Evolutionary conservation across 768 basidiomycete species (phyloP), one percentile per base, ranked within the genome.

Genomic region (Hirschioporus abietinus): DNA sequence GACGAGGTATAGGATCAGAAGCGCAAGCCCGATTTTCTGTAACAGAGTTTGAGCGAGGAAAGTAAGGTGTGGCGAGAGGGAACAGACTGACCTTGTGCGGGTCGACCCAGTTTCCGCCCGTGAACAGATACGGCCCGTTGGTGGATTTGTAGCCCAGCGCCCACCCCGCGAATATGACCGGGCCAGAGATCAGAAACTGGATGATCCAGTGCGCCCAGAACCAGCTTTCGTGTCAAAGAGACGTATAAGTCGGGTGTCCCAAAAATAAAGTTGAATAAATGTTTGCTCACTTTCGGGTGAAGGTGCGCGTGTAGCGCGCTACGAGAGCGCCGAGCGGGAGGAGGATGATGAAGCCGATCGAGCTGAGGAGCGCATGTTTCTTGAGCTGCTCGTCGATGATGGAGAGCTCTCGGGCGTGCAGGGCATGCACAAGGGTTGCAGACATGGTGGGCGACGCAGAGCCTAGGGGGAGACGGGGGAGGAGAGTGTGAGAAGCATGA

Each of bases 251-350:
- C 65, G 25, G 18, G 9, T 61, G 12, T 26, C 15, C 63, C 57
- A 3, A 52, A 52, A 10, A 5, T 15, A 10, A 52, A 52, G 12
- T 36, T 36, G 3, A 20, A 20, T 3, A 2, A 35, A 57, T 52
- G 60, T 64, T 67, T 59, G 74, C 80, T 72, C 73, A 86, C 80
- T 71, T 76, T 52, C 73, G 75, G 26, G 78, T 83, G 68, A 81
- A 83, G 8, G 85, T 87, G 63, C 87, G 79, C 17, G 79, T 72
- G 69, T 82, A 87, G 67, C 87, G 80, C 27, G 84, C 83, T 58
- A 86, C 74, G 68, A 89, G 75, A 12, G 79, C 81, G n/a, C 88
- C 87, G 34, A 84, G 66, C 3, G 88, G 88, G 9, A 90, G 79
- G 20, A 89, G 70, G 63, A 88, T 75, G 62, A 88, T 75, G 72